Base-by-base conservation (phyloP, 2,329 filamentous ascomycete genomes). In the Arthrobotrys megalospora region DNA sequence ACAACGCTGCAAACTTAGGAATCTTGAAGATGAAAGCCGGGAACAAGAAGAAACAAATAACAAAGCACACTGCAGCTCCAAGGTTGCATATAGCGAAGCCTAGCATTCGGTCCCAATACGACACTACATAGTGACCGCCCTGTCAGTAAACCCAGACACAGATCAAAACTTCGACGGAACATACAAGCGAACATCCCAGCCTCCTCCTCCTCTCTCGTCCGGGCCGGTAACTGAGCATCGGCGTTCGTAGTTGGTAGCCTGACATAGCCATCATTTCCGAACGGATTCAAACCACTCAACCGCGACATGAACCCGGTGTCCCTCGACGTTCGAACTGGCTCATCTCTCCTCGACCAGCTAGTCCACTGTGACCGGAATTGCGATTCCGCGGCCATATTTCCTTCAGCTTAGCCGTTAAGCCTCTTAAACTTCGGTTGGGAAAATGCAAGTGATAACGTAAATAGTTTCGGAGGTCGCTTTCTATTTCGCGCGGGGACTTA, bases 1-100 rank as follows among this genome's bases (percentile, higher is more conserved):
- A 98, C 96, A 98, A 85, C 81, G 97, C 94, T 69, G 95, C 94
- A 87, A 99, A 97, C 88, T 98, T 99, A 85, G 92, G 90, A 81
- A 95, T 94, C 84, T 89, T 91, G 80, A 93, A 85, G 81, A 92
- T 89, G 81, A 97, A 88, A 78, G 94, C 88, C 68, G 94, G 94
- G 86, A 97, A 95, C 72, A 98, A 87, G 82, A 91, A 91, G 86
- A 98, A 97, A 87, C 93, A 94, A 82, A 97, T 90, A 84, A 96
- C 90, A 87, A 99, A 98, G 87, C 96, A 95, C 81, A 92, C 93
- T 80, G 93, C 88, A 80, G 96, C 94, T 79, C 92, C 94, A 82
- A 97, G 85, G 85, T 97, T 97, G 87, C 95, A 96, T 83, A 91
- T 93, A 80, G 89, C 91, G 85, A 99, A 99, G 82, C 98, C 89